Evolutionary conservation across 169 alveolate genomes (phyloP).

Genomic region (Nephromyces sp.): DNA sequence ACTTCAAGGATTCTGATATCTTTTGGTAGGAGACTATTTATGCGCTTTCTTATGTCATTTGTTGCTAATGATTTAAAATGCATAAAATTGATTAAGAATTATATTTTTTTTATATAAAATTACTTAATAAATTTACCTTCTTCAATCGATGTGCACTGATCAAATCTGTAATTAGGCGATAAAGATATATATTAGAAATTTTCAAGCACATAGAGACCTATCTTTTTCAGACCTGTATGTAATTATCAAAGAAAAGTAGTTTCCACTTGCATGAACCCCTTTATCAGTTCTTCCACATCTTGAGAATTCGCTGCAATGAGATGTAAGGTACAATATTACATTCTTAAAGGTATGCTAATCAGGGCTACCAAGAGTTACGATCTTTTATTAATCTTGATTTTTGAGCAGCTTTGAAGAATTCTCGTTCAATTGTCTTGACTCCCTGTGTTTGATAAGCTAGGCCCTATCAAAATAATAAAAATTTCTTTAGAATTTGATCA

Average conservation of each 20-base stretch:
- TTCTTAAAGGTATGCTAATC: background rate
- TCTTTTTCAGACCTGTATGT: too few relatives aligned
- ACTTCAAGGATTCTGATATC: slow-evolving; percentile 64
- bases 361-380: background rate
- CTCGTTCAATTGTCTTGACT: background rate
- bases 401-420: background rate
- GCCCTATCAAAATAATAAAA: too few relatives aligned
- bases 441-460: background rate
- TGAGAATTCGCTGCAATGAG: slow-evolving; percentile 38
- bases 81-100: too few relatives aligned
- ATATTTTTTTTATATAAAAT: too few relatives aligned
- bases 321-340: background rate
- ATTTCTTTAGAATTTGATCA: too few relatives aligned
- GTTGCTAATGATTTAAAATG: background rate
- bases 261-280: slow-evolving; percentile 80
- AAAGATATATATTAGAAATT: too few relatives aligned
- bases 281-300: slow-evolving; percentile 81
- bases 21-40: slow-evolving; percentile 66
- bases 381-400: background rate
- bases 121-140: too few relatives aligned
- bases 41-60: slow-evolving; percentile 44
- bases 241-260: slow-evolving; percentile 58
- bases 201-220: too few relatives aligned
- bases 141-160: too few relatives aligned
- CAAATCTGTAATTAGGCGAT: too few relatives aligned